Evolutionary conservation across 176 grass and related monocot species (phyloP), one percentile per base, ranked within the genome.

Genomic region (Puccinellia tenuiflora): DNA sequence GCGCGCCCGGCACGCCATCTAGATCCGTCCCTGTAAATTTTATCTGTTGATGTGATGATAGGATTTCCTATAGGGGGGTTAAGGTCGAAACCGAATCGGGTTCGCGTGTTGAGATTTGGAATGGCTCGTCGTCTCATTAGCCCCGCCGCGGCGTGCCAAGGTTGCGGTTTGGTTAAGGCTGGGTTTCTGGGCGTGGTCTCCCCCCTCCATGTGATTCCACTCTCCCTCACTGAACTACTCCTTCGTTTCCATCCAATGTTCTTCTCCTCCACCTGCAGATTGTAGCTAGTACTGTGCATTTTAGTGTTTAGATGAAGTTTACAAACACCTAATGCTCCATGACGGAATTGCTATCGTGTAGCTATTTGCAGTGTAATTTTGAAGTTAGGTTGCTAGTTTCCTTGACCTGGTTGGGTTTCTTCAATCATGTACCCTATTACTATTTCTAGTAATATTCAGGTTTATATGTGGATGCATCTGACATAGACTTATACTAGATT

Each of bases 111-210:
- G 29, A 50, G 53, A 73, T 63, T 86, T 56, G 71, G 86, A 87
- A 93, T 99, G 89, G 96, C 91, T 80, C 89, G 96, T 81, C 86
- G 96, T 86, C 86, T 98, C 84, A 60, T 91, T 93, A 94, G 84
- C 59, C 90, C 90, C 75, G 87, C 92, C 25, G 87, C 76, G 87
- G 81, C 87, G 77, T 90, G 86, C 90, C 88, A 90, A 88, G 86
- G 95, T 79, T 91, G 90, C 69, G 77, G 89, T 79, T 88, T 95
- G 76, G 87, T 92, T 90, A 95, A 87, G 83, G 75, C 85, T 51
- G 85, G 92, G 46, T 88, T 98, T 98, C 87, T 96, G 59, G 85
- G 91, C 78, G 55, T 91, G 70, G 83, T 99, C 85, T 96, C 96
- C 74, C 90, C 96, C 28, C 85, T 85, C 88, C 90, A 96, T 92